Evolutionary conservation across 352 stramenopile genomes (phyloP).

Genomic region (Globisporangium echinulatum): DNA sequence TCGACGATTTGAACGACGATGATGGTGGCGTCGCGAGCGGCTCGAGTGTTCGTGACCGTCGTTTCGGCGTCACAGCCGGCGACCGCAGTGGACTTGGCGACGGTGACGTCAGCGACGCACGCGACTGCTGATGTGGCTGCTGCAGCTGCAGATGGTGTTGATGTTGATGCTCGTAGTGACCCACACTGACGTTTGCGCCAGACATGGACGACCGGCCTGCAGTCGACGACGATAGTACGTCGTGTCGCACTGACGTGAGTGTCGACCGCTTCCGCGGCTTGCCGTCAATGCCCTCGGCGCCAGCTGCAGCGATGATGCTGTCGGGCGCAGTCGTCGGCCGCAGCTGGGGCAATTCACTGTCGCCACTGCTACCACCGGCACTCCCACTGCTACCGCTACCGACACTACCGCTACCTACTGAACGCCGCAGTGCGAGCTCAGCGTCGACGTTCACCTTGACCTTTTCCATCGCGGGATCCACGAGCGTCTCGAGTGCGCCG

Average conservation of each 20-base stretch:
- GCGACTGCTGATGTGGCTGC: neutral
- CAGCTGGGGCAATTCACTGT: constrained; percentile 38
- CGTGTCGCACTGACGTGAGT: constrained; percentile 31
- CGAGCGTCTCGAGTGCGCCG: constrained; percentile 40
- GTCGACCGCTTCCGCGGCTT: constrained; percentile 20
- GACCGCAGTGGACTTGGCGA: constrained; percentile 31
- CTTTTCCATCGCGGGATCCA: constrained; percentile 46
- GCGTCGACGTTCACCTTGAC: constrained; percentile 52
- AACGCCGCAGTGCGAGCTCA: constrained; percentile 33
- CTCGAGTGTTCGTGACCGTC: constrained; percentile 46
- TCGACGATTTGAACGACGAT: too few relatives aligned
- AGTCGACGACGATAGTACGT: constrained; percentile 1
- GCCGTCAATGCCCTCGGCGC: constrained; percentile 1
- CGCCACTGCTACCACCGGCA: constrained; percentile 9
- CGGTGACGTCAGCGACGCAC: constrained; percentile 1
- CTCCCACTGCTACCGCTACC: constrained; percentile 5
- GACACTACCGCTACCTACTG: constrained; percentile 8
- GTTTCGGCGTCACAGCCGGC: constrained; percentile 32
- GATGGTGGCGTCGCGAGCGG: constrained; percentile 17
- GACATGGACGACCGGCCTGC: neutral
- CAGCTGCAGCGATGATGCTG: neutral
- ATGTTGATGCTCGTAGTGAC: constrained; percentile 2
- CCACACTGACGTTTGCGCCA: neutral
- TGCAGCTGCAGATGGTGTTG: too few relatives aligned
- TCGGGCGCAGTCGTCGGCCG: constrained; percentile 34